Conservation (phyloP, 306 rosid species). For the Casuarina equisetifolia region DNA sequence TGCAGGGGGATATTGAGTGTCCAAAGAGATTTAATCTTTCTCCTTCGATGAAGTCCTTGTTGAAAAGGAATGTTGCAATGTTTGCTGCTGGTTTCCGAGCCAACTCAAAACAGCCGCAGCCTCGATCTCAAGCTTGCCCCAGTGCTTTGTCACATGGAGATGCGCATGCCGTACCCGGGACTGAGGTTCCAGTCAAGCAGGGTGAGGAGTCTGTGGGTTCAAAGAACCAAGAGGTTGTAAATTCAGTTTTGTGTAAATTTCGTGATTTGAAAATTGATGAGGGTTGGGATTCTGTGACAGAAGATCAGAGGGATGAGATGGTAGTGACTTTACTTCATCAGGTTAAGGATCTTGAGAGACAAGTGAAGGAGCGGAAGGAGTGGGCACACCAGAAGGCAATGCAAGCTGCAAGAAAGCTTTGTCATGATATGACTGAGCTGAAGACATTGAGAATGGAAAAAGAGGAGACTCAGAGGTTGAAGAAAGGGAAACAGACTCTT, state of each 20-base stretch:
- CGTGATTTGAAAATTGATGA: constrained; percentile 86
- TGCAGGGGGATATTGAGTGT: constrained; percentile 74
- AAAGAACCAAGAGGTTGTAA: constrained; percentile 68
- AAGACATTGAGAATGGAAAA: constrained; percentile 83
- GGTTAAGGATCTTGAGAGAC: constrained; percentile 85
- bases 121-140: constrained; percentile 35
- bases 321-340: constrained; percentile 69
- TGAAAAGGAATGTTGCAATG: constrained; percentile 83
- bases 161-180: constrained; percentile 42
- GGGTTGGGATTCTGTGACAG: constrained; percentile 72
- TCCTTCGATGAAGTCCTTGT: constrained; percentile 74
- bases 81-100: constrained; percentile 98
- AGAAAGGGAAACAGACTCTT: constrained; percentile 81
- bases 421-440: constrained; percentile 81
- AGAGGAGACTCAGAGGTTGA: constrained; percentile 91
- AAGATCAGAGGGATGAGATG: constrained; percentile 88
- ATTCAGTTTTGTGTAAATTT: constrained; percentile 74
- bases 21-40: constrained; percentile 93
- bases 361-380: constrained; percentile 79
- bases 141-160: constrained; percentile 38
- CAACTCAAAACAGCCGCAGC: constrained; percentile 59
- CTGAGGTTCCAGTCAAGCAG: constrained; percentile 44
- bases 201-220: constrained; percentile 46
- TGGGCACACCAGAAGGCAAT: constrained; percentile 97
- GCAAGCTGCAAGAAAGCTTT: constrained; percentile 92